Evolutionary conservation across 768 basidiomycete species (phyloP).

Genomic region (Kwoniella mangroviensis): DNA sequence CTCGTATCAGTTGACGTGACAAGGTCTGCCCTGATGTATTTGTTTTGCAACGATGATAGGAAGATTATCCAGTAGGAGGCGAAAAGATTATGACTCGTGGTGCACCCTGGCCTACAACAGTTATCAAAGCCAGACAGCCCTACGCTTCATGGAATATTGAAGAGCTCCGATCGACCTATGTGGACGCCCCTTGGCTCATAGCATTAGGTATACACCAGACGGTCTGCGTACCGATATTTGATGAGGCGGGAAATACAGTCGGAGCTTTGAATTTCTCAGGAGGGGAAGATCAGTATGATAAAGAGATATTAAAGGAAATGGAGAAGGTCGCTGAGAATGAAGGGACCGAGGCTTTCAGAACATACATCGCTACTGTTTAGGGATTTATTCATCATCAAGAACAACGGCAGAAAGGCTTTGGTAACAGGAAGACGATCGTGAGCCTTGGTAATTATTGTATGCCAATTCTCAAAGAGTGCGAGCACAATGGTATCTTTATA

Average conservation of each 20-base stretch:
- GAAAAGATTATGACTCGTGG: constrained; percentile 2
- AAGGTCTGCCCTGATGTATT: background rate
- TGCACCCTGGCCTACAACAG: constrained; percentile 8
- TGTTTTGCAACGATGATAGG: background rate
- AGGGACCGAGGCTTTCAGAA: background rate
- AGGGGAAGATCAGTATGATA: background rate
- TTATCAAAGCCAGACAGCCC: background rate
- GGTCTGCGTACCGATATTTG: background rate
- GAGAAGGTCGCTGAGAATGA: background rate
- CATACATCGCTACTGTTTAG: background rate
- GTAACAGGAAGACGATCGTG: no score
- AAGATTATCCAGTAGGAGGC: constrained; percentile 5
- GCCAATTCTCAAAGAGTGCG: no score
- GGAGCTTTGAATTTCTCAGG: background rate
- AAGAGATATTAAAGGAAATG: background rate
- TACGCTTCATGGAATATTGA: constrained; percentile 4
- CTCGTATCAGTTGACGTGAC: background rate
- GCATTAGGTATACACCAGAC: background rate
- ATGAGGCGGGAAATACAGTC: background rate
- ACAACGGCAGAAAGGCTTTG: no score
- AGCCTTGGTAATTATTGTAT: no score
- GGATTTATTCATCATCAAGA: no score
- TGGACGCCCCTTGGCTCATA: background rate
- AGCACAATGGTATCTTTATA: no score
- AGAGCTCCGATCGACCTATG: background rate